Conservation (phyloP, 805 yeast genomes). For the Teunomyces funiuensis region DNA sequence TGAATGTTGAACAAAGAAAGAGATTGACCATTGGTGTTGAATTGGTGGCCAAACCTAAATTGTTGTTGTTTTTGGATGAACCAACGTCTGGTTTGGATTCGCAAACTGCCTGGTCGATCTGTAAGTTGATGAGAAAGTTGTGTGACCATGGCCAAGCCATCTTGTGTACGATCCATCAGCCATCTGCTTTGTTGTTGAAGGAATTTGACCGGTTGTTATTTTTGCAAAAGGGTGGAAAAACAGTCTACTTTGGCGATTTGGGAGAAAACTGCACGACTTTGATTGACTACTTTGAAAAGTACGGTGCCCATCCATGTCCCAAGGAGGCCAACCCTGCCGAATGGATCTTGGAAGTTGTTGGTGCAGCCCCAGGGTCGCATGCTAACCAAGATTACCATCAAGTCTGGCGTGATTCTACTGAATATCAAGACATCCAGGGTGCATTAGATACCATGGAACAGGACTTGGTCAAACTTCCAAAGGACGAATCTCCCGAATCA, state of each 20-base stretch:
- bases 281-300: constrained; percentile 34
- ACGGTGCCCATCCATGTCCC: constrained; percentile 42
- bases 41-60: constrained; percentile 40
- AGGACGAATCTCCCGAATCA: constrained; percentile 19
- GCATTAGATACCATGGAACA: constrained; percentile 66
- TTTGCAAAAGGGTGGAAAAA: constrained; percentile 51
- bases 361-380: constrained; percentile 80
- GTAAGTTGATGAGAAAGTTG: constrained; percentile 40
- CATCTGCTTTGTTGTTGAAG: constrained; percentile 75
- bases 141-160: constrained; percentile 44
- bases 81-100: constrained; percentile 47
- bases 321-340: constrained; percentile 49
- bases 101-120: constrained; percentile 44
- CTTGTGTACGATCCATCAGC: constrained; percentile 73
- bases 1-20: constrained; percentile 43
- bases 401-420: constrained; percentile 73
- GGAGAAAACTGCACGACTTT: constrained; percentile 29
- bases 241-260: constrained; percentile 44
- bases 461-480: constrained; percentile 41
- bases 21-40: constrained; percentile 44
- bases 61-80: constrained; percentile 40
- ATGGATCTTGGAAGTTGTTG: constrained; percentile 87
- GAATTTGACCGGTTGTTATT: constrained; percentile 73
- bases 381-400: constrained; percentile 71
- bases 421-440: constrained; percentile 53